A percentile compares a stretch with the other conserved stretches of the same genome.
phyloP scores from a whole-genome alignment of 2,329 filamentous ascomycete genomes.

The Colletotrichum cordylinicola region DNA sequence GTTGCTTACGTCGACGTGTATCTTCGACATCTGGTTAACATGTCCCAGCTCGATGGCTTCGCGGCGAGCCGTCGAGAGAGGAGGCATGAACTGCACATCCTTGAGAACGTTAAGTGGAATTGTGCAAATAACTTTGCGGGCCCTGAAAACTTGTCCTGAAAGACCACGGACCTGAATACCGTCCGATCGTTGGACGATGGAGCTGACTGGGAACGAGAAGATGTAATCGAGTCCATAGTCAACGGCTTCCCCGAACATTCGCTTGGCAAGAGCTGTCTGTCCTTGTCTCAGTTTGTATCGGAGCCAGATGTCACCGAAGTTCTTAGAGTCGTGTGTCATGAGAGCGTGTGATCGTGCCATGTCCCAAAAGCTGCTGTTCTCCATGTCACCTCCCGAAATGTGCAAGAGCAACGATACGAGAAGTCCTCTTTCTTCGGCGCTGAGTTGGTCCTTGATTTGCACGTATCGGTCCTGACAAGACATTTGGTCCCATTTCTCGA shows the following conservation, averaged over 20 bases:
- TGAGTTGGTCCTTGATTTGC: slow-evolving; percentile 32
- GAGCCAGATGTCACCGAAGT: slow-evolving; percentile 26
- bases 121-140: slow-evolving; percentile 29
- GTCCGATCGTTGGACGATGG: slow-evolving; percentile 19
- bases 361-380: slow-evolving; percentile 28
- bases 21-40: slow-evolving; percentile 25
- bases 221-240: slow-evolving; percentile 28
- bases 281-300: slow-evolving; percentile 34
- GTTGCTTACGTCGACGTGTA: slow-evolving; percentile 24
- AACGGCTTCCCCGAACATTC: slow-evolving; percentile 32
- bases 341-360: slow-evolving; percentile 27
- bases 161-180: not conserved
- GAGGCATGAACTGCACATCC: slow-evolving; percentile 23
- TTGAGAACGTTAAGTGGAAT: slow-evolving; percentile 27
- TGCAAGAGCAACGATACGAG: slow-evolving; percentile 30
- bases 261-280: slow-evolving; percentile 30
- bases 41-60: slow-evolving; percentile 24
- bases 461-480: slow-evolving; percentile 34
- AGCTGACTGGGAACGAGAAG: slow-evolving; percentile 29
- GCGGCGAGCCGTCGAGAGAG: slow-evolving; percentile 22
- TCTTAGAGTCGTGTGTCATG: slow-evolving; percentile 25
- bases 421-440: slow-evolving; percentile 29
- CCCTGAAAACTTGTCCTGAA: slow-evolving; percentile 14
- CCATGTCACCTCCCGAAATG: slow-evolving; percentile 28
- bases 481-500: slow-evolving; percentile 28